These are phyloP conservation scores for Ascochyta fabae DNA, from an alignment of 2,329 filamentous ascomycete genomes.

Conservation along the genomic window DNA sequence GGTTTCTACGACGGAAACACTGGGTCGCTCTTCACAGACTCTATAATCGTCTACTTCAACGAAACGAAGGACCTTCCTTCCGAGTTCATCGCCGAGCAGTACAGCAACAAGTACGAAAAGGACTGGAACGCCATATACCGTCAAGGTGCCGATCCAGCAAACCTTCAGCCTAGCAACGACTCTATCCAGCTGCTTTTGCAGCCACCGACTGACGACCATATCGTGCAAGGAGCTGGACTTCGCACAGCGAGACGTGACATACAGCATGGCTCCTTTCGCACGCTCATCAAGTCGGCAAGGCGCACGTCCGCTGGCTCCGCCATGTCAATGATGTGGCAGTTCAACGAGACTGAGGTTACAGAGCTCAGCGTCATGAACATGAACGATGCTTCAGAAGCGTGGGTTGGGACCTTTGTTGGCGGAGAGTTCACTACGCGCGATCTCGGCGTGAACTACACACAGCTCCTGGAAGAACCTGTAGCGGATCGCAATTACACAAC, in stretches of 20 bases:
- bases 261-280: constrained; percentile 56
- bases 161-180: constrained; percentile 47
- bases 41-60: constrained; percentile 59
- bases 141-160: constrained; percentile 51
- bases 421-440: constrained; percentile 48
- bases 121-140: constrained; percentile 56
- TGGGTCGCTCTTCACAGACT: constrained; percentile 54
- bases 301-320: constrained; percentile 50
- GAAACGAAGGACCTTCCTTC: constrained; percentile 49
- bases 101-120: constrained; percentile 54
- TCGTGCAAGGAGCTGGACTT: constrained; percentile 54
- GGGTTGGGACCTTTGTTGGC: constrained; percentile 49
- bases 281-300: constrained; percentile 51
- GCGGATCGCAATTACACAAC: constrained; percentile 50
- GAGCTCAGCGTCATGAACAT: constrained; percentile 57
- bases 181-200: constrained; percentile 48
- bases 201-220: constrained; percentile 44
- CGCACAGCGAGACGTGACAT: constrained; percentile 55
- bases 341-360: constrained; percentile 54
- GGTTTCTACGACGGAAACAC: constrained; percentile 54
- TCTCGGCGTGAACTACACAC: constrained; percentile 52
- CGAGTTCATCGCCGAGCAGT: constrained; percentile 51
- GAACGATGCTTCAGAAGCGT: constrained; percentile 47
- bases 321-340: constrained; percentile 55
- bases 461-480: constrained; percentile 34